Conservation (phyloP, 1,139 yeast species). For the Spathaspora jeffriesii region DNA sequence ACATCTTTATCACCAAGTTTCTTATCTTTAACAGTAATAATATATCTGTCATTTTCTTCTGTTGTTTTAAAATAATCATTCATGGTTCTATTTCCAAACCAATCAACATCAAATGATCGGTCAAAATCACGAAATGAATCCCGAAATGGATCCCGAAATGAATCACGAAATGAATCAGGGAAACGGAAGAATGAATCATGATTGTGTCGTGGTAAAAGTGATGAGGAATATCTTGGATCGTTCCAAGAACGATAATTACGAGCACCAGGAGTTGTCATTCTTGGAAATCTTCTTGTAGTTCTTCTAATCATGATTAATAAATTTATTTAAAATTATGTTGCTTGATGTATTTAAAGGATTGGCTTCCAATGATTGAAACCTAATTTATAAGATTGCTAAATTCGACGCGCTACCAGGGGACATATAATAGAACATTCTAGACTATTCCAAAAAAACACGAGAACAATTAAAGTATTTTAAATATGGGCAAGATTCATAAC, state of each 20-base stretch:
- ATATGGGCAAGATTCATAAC: too few species aligned
- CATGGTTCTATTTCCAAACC: conserved; percentile 4
- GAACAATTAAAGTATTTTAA: neutral
- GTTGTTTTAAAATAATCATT: conserved; percentile 10
- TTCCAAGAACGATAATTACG: neutral
- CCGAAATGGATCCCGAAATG: neutral
- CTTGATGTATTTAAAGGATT: neutral
- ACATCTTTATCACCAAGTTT: conserved; percentile 12
- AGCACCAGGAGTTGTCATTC: neutral
- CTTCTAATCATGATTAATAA: neutral
- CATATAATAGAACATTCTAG: neutral
- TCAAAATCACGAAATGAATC: too few species aligned
- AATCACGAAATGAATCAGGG: neutral
- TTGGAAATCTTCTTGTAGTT: neutral
- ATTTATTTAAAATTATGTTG: neutral
- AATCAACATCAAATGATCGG: conserved; percentile 6
- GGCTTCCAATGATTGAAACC: neutral
- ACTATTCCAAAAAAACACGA: neutral
- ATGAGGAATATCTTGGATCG: neutral
- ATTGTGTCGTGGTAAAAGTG: neutral
- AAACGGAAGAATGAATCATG: neutral
- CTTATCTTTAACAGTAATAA: conserved; percentile 13
- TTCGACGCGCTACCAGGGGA: neutral
- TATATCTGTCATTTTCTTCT: conserved; percentile 16
- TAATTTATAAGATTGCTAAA: neutral